phyloP scores from a whole-genome alignment of 225 moss, liverwort and hornwort species.

The Rhytidiadelphus loreus region DNA sequence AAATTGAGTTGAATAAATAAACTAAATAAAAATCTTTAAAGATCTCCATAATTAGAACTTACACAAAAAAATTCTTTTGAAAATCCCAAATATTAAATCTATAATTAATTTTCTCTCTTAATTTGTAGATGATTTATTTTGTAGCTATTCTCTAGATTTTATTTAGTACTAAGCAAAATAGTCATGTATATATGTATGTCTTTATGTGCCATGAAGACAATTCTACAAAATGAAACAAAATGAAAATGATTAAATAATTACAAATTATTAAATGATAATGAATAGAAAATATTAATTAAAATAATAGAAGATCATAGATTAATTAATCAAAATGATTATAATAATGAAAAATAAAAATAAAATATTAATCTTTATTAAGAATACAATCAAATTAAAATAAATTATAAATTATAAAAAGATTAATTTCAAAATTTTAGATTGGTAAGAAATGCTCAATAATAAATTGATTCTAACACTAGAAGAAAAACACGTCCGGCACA shows the following conservation, averaged over 20 bases:
- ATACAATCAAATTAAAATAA: not conserved
- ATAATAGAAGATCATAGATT: not conserved
- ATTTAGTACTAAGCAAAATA: not conserved
- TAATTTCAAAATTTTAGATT: too few species aligned
- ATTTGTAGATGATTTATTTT: not conserved
- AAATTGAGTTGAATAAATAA: not conserved
- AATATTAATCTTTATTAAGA: too few species aligned
- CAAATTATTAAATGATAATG: not conserved
- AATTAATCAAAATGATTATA: not conserved
- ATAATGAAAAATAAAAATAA: not conserved
- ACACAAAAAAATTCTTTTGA: not conserved
- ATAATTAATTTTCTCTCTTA: not conserved
- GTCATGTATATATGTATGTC: rapidly evolving
- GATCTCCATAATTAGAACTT: not conserved
- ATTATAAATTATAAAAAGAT: too few species aligned
- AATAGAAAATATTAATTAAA: not conserved
- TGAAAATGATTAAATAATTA: too few species aligned
- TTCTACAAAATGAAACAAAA: too few species aligned
- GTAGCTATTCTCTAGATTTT: not conserved
- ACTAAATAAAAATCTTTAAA: not conserved
- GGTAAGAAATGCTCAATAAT: too few species aligned
- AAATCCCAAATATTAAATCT: not conserved
- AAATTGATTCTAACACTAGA: too few species aligned
- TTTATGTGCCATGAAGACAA: not conserved
- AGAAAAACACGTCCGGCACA: too few species aligned